Evolutionary conservation across 108 stramenopile genomes (phyloP).

Genomic region (Nannochloropsis oceanica): DNA sequence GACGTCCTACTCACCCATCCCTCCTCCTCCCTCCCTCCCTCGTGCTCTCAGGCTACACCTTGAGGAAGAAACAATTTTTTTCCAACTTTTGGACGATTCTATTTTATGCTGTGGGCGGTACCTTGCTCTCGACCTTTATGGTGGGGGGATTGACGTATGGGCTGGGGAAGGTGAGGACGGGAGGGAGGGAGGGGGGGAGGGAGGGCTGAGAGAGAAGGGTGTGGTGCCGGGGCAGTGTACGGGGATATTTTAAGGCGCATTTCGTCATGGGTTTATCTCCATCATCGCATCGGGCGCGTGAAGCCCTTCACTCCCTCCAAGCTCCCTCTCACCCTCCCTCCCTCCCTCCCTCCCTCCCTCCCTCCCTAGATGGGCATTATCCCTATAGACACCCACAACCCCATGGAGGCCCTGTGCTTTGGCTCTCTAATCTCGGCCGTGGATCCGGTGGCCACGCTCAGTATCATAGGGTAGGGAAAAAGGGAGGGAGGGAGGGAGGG

Average conservation of each 20-base stretch:
- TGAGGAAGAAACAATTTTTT: constrained; percentile 62
- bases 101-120: constrained; percentile 78
- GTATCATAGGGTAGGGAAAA: constrained; percentile 90
- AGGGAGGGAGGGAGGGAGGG: no score
- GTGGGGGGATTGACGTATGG: constrained; percentile 69
- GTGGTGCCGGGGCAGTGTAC: no score
- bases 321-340: no score
- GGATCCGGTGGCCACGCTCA: constrained; percentile 90
- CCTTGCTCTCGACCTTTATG: constrained; percentile 75
- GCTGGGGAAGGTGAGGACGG: constrained; percentile 46
- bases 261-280: no score
- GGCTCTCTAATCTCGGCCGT: constrained; percentile 84
- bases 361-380: neutral
- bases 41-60: neutral
- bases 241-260: no score
- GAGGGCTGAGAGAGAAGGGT: no score
- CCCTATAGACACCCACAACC: constrained; percentile 57
- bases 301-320: no score
- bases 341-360: no score
- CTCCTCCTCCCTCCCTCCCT: neutral
- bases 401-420: constrained; percentile 86
- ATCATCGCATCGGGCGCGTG: no score
- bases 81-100: constrained; percentile 80
- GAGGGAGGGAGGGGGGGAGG: no score
- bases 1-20: neutral